These are phyloP conservation scores for Eutrema yunnanense DNA, from an alignment of 345 rosid species.

Conservation along the genomic window DNA sequence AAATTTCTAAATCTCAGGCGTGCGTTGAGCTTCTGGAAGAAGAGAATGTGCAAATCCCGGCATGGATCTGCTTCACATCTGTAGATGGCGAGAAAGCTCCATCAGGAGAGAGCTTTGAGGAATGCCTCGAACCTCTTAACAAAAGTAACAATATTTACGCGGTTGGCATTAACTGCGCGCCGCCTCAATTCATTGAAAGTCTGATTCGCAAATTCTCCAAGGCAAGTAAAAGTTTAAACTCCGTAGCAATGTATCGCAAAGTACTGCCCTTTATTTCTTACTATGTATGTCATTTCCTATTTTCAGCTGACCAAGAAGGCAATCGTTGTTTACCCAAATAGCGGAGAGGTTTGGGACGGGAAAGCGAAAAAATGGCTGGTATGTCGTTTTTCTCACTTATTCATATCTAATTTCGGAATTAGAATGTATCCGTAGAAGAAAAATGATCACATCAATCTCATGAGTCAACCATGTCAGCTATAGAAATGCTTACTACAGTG, in stretches of 20 bases:
- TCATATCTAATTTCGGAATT: not conserved
- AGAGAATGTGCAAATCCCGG: conserved; percentile 65
- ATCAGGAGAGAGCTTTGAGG: conserved; percentile 76
- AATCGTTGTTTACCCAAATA: conserved; percentile 79
- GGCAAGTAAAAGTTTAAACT: conserved; percentile 31
- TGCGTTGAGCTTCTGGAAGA: conserved; percentile 79
- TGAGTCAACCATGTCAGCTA: not conserved
- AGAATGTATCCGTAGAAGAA: not conserved
- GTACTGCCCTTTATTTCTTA: not conserved
- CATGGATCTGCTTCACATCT: conserved; percentile 86
- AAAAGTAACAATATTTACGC: conserved; percentile 56
- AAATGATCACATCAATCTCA: not conserved
- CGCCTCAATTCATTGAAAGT: conserved; percentile 66
- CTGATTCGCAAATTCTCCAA: conserved; percentile 52
- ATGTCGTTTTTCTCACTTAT: conserved; percentile 19
- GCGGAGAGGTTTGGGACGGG: conserved; percentile 94
- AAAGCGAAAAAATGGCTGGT: conserved; percentile 89
- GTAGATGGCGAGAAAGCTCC: conserved; percentile 79
- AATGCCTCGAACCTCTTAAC: conserved; percentile 58
- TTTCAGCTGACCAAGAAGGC: conserved; percentile 64
- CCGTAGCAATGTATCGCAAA: not conserved
- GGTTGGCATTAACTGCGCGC: conserved; percentile 80
- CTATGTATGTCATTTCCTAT: not conserved
- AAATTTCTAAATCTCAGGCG: conserved; percentile 37
- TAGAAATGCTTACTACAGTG: not conserved